A percentile compares a stretch with the other conserved stretches of the same genome.
Conservation (phyloP, 352 stramenopile species). For the Phytophthora macrochlamydospora region DNA sequence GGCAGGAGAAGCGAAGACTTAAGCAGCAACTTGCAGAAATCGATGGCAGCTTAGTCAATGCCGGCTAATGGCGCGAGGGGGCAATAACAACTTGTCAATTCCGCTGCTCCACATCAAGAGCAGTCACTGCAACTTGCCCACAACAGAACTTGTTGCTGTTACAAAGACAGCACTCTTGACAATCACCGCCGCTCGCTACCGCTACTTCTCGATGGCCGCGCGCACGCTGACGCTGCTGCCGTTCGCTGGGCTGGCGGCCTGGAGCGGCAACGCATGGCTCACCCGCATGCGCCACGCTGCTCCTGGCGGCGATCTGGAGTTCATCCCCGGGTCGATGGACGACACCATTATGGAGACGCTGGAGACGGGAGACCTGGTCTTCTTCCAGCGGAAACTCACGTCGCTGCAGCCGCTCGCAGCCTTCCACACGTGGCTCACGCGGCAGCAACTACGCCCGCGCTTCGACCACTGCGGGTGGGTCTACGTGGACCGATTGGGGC, state of each 20-base stretch:
- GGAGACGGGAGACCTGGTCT: conserved; percentile 81
- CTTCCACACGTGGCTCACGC: conserved; percentile 68
- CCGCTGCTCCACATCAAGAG: background rate
- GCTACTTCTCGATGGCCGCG: conserved; percentile 31
- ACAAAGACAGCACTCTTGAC: too few species aligned
- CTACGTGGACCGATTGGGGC: conserved; percentile 79
- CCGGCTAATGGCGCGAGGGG: background rate
- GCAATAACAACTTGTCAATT: background rate
- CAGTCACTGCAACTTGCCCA: too few species aligned
- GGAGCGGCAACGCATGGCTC: conserved; percentile 73
- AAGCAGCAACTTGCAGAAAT: conserved; percentile 32
- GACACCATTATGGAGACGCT: conserved; percentile 89
- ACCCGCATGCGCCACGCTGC: conserved; percentile 52
- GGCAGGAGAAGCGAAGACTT: conserved; percentile 41
- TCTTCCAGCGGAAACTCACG: conserved; percentile 78
- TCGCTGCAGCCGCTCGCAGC: conserved; percentile 74
- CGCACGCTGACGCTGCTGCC: conserved; percentile 61
- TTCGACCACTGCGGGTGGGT: conserved; percentile 87
- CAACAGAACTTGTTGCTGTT: too few species aligned
- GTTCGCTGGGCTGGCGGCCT: conserved; percentile 55
- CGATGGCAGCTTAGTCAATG: background rate
- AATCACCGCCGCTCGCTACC: background rate
- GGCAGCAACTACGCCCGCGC: conserved; percentile 56
- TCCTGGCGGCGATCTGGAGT: conserved; percentile 53
- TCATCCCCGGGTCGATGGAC: conserved; percentile 83